phyloP scores from a whole-genome alignment of 768 basidiomycete species.

The Baorangia bicolor region DNA sequence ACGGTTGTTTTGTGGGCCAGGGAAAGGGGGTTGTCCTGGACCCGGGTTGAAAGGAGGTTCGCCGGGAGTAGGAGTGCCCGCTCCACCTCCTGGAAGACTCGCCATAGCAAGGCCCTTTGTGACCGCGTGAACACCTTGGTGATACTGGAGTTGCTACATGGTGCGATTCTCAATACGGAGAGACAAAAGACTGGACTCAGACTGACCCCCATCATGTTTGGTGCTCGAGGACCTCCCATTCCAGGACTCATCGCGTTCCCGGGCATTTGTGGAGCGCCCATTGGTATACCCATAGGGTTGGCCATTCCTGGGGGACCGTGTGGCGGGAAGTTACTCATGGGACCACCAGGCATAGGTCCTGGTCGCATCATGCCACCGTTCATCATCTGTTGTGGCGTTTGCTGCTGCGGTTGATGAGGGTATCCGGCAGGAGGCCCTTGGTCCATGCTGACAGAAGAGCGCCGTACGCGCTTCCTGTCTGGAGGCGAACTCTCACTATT shows the following conservation, averaged over 20 bases:
- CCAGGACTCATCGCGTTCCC: conserved; percentile 35
- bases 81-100: conserved; percentile 32
- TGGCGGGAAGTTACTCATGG: conserved; percentile 34
- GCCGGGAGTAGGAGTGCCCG: conserved; percentile 44
- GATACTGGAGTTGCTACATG: conserved; percentile 34
- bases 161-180: conserved; percentile 9
- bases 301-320: conserved; percentile 32
- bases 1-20: conserved; percentile 33
- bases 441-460: conserved; percentile 46
- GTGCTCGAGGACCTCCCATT: conserved; percentile 34
- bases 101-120: conserved; percentile 36
- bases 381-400: conserved; percentile 37
- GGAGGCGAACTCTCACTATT: conserved; percentile 57
- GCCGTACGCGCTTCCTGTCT: conserved; percentile 51
- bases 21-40: conserved; percentile 35
- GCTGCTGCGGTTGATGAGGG: conserved; percentile 34
- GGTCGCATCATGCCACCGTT: conserved; percentile 42
- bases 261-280: conserved; percentile 34
- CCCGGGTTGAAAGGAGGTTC: conserved; percentile 43
- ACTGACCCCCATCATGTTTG: conserved; percentile 33
- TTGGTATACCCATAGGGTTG: conserved; percentile 35
- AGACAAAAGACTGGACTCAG: not conserved
- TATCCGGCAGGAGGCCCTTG: conserved; percentile 40
- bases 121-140: conserved; percentile 37
- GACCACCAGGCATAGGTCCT: conserved; percentile 33